Evolutionary conservation across 2,329 filamentous ascomycete species (phyloP).

Genomic region (Clonostachys rosea): DNA sequence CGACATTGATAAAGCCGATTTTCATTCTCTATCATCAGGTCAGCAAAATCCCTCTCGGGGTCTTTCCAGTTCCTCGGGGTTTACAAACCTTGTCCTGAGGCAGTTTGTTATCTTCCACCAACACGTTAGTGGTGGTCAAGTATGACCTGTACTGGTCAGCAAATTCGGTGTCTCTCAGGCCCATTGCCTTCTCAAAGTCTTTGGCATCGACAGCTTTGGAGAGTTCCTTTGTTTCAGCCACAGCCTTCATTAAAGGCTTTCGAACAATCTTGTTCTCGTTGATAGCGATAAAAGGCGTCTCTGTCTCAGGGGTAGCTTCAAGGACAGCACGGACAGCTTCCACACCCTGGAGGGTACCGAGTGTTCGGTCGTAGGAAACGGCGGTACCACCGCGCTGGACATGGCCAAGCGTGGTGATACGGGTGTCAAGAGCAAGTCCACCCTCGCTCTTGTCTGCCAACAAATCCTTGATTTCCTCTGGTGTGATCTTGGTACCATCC

Average conservation of each 20-base stretch:
- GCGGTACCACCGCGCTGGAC: slow-evolving; percentile 94
- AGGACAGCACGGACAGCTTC: slow-evolving; percentile 91
- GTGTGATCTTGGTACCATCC: slow-evolving; percentile 77
- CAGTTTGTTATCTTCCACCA: slow-evolving; percentile 63
- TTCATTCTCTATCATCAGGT: slow-evolving; percentile 65
- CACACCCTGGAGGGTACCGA: slow-evolving; percentile 88
- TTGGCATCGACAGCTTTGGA: slow-evolving; percentile 76
- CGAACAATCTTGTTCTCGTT: slow-evolving; percentile 97
- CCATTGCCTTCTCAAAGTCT: slow-evolving; percentile 85
- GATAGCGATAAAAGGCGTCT: slow-evolving; percentile 92
- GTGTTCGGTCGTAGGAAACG: slow-evolving; percentile 90
- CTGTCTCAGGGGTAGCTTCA: slow-evolving; percentile 81
- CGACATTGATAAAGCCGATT: slow-evolving; percentile 94
- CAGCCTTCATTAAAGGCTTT: slow-evolving; percentile 84
- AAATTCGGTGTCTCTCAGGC: slow-evolving; percentile 87
- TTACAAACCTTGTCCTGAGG: slow-evolving; percentile 63
- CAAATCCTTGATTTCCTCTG: slow-evolving; percentile 78
- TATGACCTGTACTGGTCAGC: slow-evolving; percentile 89
- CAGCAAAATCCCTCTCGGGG: slow-evolving; percentile 11
- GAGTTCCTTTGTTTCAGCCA: slow-evolving; percentile 80
- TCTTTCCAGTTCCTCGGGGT: neutral
- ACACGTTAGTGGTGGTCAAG: slow-evolving; percentile 81
- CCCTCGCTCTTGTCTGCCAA: slow-evolving; percentile 64
- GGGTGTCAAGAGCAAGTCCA: slow-evolving; percentile 79
- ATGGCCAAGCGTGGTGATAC: slow-evolving; percentile 92